phyloP scores from a whole-genome alignment of 2,329 filamentous ascomycete genomes.

The Anisogramma anomala region DNA sequence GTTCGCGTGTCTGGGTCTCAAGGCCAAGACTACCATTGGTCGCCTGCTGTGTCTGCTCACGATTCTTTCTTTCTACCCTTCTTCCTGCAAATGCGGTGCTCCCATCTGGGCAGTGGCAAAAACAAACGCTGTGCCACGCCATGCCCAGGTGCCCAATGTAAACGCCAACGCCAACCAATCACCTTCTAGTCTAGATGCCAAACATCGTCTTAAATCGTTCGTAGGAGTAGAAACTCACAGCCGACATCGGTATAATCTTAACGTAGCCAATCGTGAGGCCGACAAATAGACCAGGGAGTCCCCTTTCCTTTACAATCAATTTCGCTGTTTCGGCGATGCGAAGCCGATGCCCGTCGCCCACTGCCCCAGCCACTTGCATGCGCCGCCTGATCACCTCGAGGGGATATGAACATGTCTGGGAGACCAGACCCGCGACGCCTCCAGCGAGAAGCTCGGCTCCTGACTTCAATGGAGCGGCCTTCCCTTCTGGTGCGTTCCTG shows the following conservation, averaged over 20 bases:
- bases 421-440: conserved; percentile 75
- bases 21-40: neutral
- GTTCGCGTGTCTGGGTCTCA: neutral
- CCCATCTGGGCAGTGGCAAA: neutral
- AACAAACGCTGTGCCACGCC: conserved; percentile 10
- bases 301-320: conserved; percentile 64
- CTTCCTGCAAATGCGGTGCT: neutral
- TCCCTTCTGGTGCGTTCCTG: conserved; percentile 39
- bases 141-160: conserved; percentile 7
- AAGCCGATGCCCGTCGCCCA: conserved; percentile 75
- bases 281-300: conserved; percentile 76
- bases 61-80: neutral
- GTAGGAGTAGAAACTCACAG: conserved; percentile 56
- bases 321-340: conserved; percentile 67
- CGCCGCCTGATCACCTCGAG: conserved; percentile 82
- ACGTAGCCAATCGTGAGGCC: conserved; percentile 90
- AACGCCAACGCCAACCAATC: conserved; percentile 6
- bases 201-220: conserved; percentile 52
- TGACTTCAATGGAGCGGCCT: conserved; percentile 62
- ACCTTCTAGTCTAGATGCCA: conserved; percentile 43
- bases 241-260: conserved; percentile 84
- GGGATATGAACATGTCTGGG: conserved; percentile 87
- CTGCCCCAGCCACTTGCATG: conserved; percentile 93
- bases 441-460: conserved; percentile 82
- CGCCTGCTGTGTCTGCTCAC: neutral